A percentile compares a stretch with the other conserved stretches of the same genome.
Evolutionary conservation across 2,329 filamentous ascomycete species (phyloP).

Genomic region (Botrytis paeoniae): DNA sequence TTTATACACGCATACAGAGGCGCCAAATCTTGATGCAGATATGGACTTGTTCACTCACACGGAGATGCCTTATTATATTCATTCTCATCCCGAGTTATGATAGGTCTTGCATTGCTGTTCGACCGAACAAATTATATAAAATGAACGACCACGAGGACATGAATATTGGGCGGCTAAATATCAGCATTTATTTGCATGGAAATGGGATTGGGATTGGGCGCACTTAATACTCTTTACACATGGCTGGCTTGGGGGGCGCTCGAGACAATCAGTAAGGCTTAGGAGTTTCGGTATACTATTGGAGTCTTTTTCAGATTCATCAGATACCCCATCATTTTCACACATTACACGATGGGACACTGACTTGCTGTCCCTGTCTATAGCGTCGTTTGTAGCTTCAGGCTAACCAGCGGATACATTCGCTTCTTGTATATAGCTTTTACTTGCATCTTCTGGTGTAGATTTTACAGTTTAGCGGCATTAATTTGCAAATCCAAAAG

Average conservation of each 20-base stretch:
- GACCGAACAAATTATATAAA: not conserved
- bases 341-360: not conserved
- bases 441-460: not conserved
- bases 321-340: slow-evolving; percentile 13
- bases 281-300: slow-evolving; percentile 6
- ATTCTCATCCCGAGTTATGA: not conserved
- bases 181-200: not conserved
- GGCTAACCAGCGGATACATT: not conserved
- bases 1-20: not conserved
- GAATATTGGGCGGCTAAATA: not conserved
- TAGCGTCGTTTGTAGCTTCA: not conserved
- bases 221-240: not conserved
- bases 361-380: not conserved
- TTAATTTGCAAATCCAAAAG: not conserved
- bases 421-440: slow-evolving; percentile 6
- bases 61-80: not conserved
- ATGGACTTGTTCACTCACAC: not conserved
- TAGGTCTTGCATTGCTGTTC: not conserved
- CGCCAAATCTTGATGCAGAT: not conserved
- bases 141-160: not conserved
- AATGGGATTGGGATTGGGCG: not conserved
- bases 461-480: not conserved
- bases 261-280: not conserved
- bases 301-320: not conserved
- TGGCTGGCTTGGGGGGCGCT: not conserved